phyloP scores from a whole-genome alignment of 768 basidiomycete genomes.

The Trametes sanguinea region DNA sequence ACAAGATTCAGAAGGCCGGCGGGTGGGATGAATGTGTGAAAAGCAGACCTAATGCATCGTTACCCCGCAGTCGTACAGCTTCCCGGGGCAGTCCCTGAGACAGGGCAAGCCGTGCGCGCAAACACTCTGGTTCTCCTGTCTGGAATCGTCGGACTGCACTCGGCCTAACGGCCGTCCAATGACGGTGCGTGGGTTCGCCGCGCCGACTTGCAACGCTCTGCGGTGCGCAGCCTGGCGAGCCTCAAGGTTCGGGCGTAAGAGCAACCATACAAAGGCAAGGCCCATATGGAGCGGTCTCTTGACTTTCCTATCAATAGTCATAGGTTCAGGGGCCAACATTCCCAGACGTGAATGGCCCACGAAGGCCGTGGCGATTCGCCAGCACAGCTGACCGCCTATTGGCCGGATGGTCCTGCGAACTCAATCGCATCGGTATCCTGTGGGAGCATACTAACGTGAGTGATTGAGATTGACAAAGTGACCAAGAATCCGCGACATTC shows the following conservation, averaged over 20 bases:
- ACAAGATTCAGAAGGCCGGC: conserved; percentile 9
- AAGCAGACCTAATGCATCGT: conserved; percentile 9
- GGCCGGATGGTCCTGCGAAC: conserved; percentile 5
- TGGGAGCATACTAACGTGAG: neutral
- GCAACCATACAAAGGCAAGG: neutral
- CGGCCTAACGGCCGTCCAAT: neutral
- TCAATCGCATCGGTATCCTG: conserved; percentile 6
- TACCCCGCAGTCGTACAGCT: conserved; percentile 16
- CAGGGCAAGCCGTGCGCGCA: neutral
- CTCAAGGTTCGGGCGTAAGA: neutral
- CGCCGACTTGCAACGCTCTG: neutral
- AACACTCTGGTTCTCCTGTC: neutral
- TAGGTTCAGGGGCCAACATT: conserved; percentile 9
- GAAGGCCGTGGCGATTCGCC: neutral
- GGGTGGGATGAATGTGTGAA: conserved; percentile 14
- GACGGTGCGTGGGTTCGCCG: neutral
- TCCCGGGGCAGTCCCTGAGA: conserved; percentile 10
- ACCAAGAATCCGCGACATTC: neutral
- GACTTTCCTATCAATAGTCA: conserved; percentile 9
- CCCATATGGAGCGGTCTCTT: neutral
- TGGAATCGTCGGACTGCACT: neutral
- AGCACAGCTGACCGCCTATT: conserved; percentile 19
- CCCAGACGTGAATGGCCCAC: conserved; percentile 11
- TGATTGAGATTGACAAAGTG: neutral
- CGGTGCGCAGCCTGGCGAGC: neutral